These are phyloP conservation scores for Hibiscus syriacus DNA, from an alignment of 345 rosid species.

Conservation along the genomic window DNA sequence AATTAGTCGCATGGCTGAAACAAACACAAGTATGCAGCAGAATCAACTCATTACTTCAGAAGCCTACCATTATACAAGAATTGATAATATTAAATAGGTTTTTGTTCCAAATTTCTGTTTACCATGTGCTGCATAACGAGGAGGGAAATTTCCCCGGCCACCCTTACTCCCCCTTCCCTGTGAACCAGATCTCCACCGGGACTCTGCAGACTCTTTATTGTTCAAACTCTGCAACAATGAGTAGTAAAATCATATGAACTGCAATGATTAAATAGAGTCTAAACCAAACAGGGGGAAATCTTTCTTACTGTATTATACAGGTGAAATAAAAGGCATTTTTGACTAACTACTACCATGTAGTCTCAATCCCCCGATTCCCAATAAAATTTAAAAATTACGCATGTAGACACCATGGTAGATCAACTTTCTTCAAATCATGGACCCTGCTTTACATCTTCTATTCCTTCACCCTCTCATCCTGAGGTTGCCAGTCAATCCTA, in stretches of 20 bases:
- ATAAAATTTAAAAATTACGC: no score
- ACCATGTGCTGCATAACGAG: conserved; percentile 58
- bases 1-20: conserved; percentile 7
- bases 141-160: conserved; percentile 40
- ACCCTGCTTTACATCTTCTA: background rate
- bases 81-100: background rate
- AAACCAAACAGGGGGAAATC: background rate
- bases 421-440: no score
- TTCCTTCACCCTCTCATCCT: background rate
- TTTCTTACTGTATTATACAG: background rate
- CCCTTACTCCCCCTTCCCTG: conserved; percentile 59
- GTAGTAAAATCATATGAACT: background rate
- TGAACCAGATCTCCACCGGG: conserved; percentile 67
- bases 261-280: conserved; percentile 10
- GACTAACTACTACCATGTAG: no score
- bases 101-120: conserved; percentile 10
- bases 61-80: background rate
- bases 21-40: conserved; percentile 8
- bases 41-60: conserved; percentile 2
- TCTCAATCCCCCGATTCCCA: no score
- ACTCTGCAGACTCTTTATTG: conserved; percentile 61
- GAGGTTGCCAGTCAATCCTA: background rate
- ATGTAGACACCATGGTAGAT: no score
- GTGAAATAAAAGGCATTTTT: background rate
- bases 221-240: conserved; percentile 37